Conservation (phyloP, 2,329 filamentous ascomycete genomes). For the Alternaria infectoria region DNA sequence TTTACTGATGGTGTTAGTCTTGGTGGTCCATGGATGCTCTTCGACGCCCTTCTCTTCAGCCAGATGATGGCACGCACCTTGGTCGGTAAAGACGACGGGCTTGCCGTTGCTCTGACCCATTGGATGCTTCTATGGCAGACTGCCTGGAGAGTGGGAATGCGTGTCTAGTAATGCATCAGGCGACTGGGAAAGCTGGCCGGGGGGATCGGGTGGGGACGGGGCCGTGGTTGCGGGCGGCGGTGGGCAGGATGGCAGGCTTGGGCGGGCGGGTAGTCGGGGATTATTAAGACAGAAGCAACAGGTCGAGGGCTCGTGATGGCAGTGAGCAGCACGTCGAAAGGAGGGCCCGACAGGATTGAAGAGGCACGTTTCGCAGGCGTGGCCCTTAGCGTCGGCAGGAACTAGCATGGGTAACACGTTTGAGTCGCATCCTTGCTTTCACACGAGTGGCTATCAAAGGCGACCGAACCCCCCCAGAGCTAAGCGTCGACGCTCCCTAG, state of each 20-base stretch:
- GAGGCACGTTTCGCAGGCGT: conserved; percentile 32
- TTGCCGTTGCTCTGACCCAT: conserved; percentile 98
- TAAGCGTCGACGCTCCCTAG: conserved; percentile 12
- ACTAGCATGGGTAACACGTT: conserved; percentile 16
- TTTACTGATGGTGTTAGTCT: conserved; percentile 68
- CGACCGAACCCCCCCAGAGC: background rate
- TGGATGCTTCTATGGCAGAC: conserved; percentile 36
- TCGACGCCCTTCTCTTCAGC: too few species aligned
- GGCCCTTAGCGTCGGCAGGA: conserved; percentile 14
- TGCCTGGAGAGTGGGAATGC: conserved; percentile 18
- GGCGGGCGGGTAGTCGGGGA: conserved; percentile 8
- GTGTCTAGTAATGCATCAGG: conserved; percentile 36
- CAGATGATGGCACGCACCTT: too few species aligned
- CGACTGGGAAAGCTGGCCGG: background rate
- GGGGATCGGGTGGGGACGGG: conserved; percentile 1
- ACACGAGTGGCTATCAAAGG: background rate
- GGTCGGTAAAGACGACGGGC: conserved; percentile 87
- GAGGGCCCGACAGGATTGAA: conserved; percentile 33
- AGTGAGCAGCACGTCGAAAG: conserved; percentile 24
- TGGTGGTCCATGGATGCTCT: too few species aligned
- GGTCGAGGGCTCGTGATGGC: background rate
- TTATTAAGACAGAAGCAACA: conserved; percentile 11
- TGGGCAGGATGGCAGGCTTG: conserved; percentile 3
- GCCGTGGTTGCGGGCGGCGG: conserved; percentile 11
- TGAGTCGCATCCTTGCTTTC: conserved; percentile 15